Evolutionary conservation across 2,329 filamentous ascomycete species (phyloP).

Genomic region (Sporothrix pseudoabietina): DNA sequence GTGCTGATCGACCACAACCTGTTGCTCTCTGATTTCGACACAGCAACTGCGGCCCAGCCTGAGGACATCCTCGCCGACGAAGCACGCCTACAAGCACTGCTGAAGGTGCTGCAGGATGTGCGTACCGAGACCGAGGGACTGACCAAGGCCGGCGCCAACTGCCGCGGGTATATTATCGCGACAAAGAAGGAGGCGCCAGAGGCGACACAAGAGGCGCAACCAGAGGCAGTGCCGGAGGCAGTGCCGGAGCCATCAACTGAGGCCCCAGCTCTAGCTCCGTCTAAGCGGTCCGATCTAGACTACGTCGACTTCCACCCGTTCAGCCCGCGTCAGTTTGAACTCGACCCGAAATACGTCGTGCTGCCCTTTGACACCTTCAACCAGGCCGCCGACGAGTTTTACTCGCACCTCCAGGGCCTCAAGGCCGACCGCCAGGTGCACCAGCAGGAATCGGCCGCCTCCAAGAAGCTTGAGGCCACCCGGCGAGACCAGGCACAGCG

Average conservation of each 20-base stretch:
- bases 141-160: constrained; percentile 59
- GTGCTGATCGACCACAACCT: constrained; percentile 86
- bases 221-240: background rate
- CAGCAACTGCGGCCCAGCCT: constrained; percentile 49
- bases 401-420: constrained; percentile 93
- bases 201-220: background rate
- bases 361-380: constrained; percentile 85
- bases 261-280: constrained; percentile 23
- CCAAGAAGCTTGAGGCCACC: constrained; percentile 82
- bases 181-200: background rate
- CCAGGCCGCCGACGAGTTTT: constrained; percentile 93
- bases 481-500: constrained; percentile 80
- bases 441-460: constrained; percentile 79
- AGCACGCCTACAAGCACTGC: constrained; percentile 63
- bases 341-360: constrained; percentile 65
- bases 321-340: constrained; percentile 74
- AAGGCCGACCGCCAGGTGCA: constrained; percentile 81
- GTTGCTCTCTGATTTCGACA: constrained; percentile 66
- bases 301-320: constrained; percentile 98
- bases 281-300: constrained; percentile 50
- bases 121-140: constrained; percentile 69
- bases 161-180: constrained; percentile 87
- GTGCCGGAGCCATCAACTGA: background rate
- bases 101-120: constrained; percentile 70
- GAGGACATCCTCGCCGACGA: constrained; percentile 71